Evolutionary conservation across 2,329 filamentous ascomycete species (phyloP).

Genomic region (Pseudogymnoascus sp.): DNA sequence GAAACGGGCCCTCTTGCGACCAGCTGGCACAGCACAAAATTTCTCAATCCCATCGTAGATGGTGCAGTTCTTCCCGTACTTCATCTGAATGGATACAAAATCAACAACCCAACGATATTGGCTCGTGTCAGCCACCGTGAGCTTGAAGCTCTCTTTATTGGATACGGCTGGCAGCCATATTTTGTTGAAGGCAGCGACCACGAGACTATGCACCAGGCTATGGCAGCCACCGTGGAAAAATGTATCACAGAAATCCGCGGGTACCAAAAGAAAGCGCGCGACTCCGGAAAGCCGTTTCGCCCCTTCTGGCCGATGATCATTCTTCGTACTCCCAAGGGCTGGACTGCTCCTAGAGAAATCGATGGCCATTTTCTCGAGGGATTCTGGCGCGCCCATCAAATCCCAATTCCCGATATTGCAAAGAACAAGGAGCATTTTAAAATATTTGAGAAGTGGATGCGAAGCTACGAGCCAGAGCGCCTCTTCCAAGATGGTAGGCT

Average conservation of each 20-base stretch:
- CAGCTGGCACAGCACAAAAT: slow-evolving; percentile 76
- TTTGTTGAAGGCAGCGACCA: slow-evolving; percentile 71
- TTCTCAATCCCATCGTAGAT: slow-evolving; percentile 70
- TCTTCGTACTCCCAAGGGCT: slow-evolving; percentile 70
- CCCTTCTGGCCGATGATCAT: slow-evolving; percentile 74
- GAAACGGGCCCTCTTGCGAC: slow-evolving; percentile 74
- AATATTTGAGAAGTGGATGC: slow-evolving; percentile 69
- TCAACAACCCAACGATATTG: slow-evolving; percentile 70
- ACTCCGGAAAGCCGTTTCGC: slow-evolving; percentile 60
- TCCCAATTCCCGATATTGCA: slow-evolving; percentile 64
- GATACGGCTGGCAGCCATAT: slow-evolving; percentile 73
- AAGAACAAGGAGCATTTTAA: slow-evolving; percentile 59
- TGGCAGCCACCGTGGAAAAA: slow-evolving; percentile 68
- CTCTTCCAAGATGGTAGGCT: slow-evolving; percentile 60
- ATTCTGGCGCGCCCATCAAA: slow-evolving; percentile 74
- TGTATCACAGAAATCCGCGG: slow-evolving; percentile 62
- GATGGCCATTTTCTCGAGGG: slow-evolving; percentile 64
- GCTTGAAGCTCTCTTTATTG: slow-evolving; percentile 59
- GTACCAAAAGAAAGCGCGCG: slow-evolving; percentile 64
- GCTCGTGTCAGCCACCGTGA: slow-evolving; percentile 69
- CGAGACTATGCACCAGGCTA: slow-evolving; percentile 71
- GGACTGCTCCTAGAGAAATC: slow-evolving; percentile 67
- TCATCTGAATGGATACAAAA: slow-evolving; percentile 79
- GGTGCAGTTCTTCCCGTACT: slow-evolving; percentile 71
- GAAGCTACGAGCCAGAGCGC: slow-evolving; percentile 64